A percentile compares a stretch with the other conserved stretches of the same genome.
These are phyloP conservation scores for Podaxis carcinomalis DNA, from an alignment of 768 basidiomycete genomes.

Conservation along the genomic window DNA sequence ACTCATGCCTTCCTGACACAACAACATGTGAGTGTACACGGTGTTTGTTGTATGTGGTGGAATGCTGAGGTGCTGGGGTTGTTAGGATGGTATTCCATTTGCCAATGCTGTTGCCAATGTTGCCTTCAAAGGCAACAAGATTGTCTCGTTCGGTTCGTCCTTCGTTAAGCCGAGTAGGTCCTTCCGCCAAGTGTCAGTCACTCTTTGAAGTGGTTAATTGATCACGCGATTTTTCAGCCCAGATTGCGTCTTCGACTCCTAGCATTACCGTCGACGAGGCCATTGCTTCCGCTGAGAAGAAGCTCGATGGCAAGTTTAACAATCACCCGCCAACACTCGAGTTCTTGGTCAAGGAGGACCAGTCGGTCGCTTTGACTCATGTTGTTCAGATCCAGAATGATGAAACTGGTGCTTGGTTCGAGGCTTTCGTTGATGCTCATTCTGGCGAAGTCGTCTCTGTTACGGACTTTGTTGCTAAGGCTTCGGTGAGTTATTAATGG, in stretches of 20 bases:
- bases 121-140: constrained; percentile 27
- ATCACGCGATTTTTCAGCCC: constrained; percentile 21
- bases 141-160: constrained; percentile 28
- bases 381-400: constrained; percentile 33
- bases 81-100: constrained; percentile 29
- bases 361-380: constrained; percentile 35
- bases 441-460: constrained; percentile 44
- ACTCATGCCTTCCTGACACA: constrained; percentile 27
- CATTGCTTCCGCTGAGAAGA: constrained; percentile 30
- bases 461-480: constrained; percentile 48
- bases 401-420: constrained; percentile 41
- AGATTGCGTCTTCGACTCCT: constrained; percentile 34
- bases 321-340: constrained; percentile 33
- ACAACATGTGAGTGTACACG: constrained; percentile 18
- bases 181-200: constrained; percentile 16
- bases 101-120: constrained; percentile 37
- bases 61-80: neutral
- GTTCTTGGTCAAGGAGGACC: constrained; percentile 36
- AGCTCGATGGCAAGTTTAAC: constrained; percentile 36
- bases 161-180: constrained; percentile 23
- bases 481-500: constrained; percentile 26
- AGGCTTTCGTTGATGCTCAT: constrained; percentile 56
- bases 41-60: neutral
- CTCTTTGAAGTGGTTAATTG: constrained; percentile 32
- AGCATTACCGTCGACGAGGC: constrained; percentile 31